These are phyloP conservation scores for Lodderomyces pseudojiufengensis DNA, from an alignment of 1,139 yeast genomes.

Conservation along the genomic window DNA sequence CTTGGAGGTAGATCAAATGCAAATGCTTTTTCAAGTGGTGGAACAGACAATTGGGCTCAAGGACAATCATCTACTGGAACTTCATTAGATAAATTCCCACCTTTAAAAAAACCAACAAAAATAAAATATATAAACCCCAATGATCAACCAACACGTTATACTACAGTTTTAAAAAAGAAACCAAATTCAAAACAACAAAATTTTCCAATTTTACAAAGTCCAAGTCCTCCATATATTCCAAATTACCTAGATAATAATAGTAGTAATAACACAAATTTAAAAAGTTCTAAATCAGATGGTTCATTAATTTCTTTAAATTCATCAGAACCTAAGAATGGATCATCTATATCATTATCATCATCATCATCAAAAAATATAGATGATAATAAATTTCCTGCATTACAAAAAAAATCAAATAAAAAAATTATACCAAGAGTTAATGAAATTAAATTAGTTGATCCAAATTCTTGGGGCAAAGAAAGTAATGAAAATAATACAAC, in stretches of 20 bases:
- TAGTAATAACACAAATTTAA: not conserved
- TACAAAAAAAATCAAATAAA: constrained; percentile 34
- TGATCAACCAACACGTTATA: constrained; percentile 36
- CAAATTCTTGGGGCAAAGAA: constrained; percentile 24
- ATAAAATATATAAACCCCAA: constrained; percentile 13
- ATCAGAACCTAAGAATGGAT: not conserved
- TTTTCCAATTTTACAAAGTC: constrained; percentile 15
- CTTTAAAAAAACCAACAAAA: constrained; percentile 40
- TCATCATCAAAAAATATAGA: constrained; percentile 7
- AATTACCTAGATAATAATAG: constrained; percentile 26
- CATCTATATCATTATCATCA: constrained; percentile 2
- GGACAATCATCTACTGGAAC: constrained; percentile 14
- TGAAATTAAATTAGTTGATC: constrained; percentile 25
- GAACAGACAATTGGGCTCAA: constrained; percentile 27
- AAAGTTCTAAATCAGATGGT: too few relatives aligned
- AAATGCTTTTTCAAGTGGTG: constrained; percentile 13
- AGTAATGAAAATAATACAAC: too few relatives aligned
- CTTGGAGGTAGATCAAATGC: constrained; percentile 24
- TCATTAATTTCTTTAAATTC: constrained; percentile 1
- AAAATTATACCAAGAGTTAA: constrained; percentile 40
- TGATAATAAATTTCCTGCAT: constrained; percentile 36
- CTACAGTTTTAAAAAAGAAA: constrained; percentile 35
- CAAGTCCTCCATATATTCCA: constrained; percentile 23
- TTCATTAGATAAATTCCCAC: constrained; percentile 48
- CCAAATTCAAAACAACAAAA: constrained; percentile 12